These are phyloP conservation scores for Piromyces sp. DNA, from an alignment of 192 early-diverging fungal genomes.

Conservation along the genomic window DNA sequence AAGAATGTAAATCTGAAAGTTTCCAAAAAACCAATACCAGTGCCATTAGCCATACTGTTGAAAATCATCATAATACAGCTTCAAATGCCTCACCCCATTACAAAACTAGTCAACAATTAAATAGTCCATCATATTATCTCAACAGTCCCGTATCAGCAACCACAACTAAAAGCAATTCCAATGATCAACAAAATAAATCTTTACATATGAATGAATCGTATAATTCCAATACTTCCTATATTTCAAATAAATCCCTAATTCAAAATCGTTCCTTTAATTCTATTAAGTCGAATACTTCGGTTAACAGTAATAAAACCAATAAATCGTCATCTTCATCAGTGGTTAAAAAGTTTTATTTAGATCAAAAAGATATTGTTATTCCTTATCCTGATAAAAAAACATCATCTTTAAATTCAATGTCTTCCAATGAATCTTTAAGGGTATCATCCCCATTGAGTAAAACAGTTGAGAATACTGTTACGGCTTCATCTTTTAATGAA, in stretches of 20 bases:
- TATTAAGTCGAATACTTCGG: neutral
- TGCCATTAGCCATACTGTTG: too few species aligned
- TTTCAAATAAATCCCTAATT: neutral
- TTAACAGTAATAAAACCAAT: neutral
- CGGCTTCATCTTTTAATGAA: too few species aligned
- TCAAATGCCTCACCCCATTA: neutral
- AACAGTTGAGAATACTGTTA: too few species aligned
- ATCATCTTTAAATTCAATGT: neutral
- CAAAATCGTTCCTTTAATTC: neutral
- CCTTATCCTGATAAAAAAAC: neutral
- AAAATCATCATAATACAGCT: too few species aligned
- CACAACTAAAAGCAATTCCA: neutral
- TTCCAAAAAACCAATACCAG: too few species aligned
- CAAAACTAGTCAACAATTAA: neutral
- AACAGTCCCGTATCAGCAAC: neutral
- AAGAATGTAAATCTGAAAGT: too few species aligned
- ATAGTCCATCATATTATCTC: neutral
- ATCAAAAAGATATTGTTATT: neutral
- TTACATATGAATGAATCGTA: neutral
- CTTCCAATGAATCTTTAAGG: neutral
- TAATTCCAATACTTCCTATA: neutral
- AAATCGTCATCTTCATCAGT: neutral
- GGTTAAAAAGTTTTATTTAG: neutral
- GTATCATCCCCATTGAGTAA: too few species aligned
- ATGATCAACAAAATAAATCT: neutral